Evolutionary conservation across 495 filamentous ascomycete species (phyloP).

Genomic region (Hypomontagnella monticulosa): DNA sequence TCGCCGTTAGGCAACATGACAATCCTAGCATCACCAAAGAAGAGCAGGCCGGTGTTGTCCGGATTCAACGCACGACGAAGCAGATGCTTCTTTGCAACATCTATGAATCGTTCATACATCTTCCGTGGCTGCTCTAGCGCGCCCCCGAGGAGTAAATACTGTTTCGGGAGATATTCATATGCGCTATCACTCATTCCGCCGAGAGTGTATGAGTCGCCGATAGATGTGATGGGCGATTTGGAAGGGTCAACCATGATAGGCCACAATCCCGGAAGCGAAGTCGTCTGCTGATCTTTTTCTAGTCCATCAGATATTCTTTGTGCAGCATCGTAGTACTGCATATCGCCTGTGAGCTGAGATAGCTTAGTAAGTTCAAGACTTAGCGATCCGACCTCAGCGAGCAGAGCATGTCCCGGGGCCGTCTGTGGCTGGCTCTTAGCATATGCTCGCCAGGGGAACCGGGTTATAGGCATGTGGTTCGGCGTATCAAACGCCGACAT

Average conservation of each 20-base stretch:
- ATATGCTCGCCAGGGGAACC: conserved; percentile 70
- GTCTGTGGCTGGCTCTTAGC: conserved; percentile 47
- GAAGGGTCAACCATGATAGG: conserved; percentile 73
- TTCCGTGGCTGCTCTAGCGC: conserved; percentile 73
- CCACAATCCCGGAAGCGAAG: conserved; percentile 82
- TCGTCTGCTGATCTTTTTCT: conserved; percentile 70
- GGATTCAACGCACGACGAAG: conserved; percentile 71
- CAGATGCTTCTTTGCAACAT: conserved; percentile 72
- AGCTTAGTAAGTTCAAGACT: conserved; percentile 85
- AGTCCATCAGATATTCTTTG: conserved; percentile 81
- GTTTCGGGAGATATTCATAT: conserved; percentile 86
- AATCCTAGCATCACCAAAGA: conserved; percentile 62
- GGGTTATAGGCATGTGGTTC: conserved; percentile 84
- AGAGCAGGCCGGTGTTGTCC: conserved; percentile 70
- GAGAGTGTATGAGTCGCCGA: conserved; percentile 64
- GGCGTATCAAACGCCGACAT: conserved; percentile 89
- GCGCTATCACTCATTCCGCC: conserved; percentile 81
- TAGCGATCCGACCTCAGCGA: conserved; percentile 77
- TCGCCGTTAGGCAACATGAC: conserved; percentile 24
- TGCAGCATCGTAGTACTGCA: conserved; percentile 87
- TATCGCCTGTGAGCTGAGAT: conserved; percentile 80
- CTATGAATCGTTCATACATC: conserved; percentile 79
- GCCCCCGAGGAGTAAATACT: conserved; percentile 76
- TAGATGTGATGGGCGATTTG: conserved; percentile 61
- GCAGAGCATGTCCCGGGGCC: conserved; percentile 53